Evolutionary conservation across 768 basidiomycete species (phyloP).

Genomic region (Pisolithus orientalis): DNA sequence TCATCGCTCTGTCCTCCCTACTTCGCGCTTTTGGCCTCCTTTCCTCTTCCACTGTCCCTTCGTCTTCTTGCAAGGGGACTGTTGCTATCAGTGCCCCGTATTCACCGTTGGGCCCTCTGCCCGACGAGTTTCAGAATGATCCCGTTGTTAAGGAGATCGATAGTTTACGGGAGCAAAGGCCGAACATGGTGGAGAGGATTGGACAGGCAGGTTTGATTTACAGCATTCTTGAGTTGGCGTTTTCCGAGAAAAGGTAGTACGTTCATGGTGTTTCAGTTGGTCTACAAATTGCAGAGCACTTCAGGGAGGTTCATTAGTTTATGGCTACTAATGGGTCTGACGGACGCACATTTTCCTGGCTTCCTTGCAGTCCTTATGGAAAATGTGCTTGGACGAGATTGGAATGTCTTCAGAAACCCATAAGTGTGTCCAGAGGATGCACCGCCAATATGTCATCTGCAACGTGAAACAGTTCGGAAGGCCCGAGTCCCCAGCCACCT

Average conservation of each 20-base stretch:
- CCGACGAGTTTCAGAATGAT: conserved; percentile 44
- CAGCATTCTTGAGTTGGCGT: conserved; percentile 39
- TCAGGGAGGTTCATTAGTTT: neutral
- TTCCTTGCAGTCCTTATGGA: no score
- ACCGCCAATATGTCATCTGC: no score
- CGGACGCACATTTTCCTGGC: no score
- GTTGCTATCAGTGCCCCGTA: conserved; percentile 28
- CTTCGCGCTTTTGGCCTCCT: conserved; percentile 56
- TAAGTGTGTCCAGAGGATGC: no score
- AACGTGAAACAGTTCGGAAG: no score
- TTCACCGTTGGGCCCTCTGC: conserved; percentile 56
- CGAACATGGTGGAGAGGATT: conserved; percentile 71
- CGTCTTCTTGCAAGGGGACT: conserved; percentile 15
- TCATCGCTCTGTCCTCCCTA: conserved; percentile 74
- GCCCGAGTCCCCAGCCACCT: no score
- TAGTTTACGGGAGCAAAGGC: conserved; percentile 71
- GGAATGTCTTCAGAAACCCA: no score
- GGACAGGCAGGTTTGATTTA: conserved; percentile 67
- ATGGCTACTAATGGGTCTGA: neutral
- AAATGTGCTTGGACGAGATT: no score
- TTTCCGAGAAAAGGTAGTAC: conserved; percentile 8
- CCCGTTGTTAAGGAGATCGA: conserved; percentile 68
- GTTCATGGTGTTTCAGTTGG: neutral
- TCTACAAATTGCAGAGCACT: no score
- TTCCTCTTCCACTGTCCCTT: conserved; percentile 16